Conservation (phyloP, 139 green algal genomes). For the Chlamydomonas schloesseri region DNA sequence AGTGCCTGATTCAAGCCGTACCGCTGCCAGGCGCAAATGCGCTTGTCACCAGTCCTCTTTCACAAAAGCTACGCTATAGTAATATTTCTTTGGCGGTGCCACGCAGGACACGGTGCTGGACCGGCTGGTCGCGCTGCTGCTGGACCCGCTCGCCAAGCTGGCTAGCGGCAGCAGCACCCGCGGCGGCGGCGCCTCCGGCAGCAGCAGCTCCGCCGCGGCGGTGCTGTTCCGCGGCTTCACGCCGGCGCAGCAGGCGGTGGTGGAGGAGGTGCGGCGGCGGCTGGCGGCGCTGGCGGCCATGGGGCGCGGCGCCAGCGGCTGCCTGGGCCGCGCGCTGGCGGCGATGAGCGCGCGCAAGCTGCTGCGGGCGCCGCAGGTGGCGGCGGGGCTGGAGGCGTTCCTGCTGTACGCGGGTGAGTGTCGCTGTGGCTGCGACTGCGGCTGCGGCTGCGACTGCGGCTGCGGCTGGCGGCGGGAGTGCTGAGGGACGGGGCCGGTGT, state of each 20-base stretch:
- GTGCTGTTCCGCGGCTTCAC: slow-evolving; percentile 6
- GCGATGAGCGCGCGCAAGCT: slow-evolving; percentile 47
- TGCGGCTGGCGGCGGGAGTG: too few relatives aligned
- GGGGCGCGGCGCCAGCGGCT: slow-evolving; percentile 54
- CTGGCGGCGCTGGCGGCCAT: slow-evolving; percentile 63
- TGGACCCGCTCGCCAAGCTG: slow-evolving; percentile 47
- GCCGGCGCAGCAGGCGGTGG: slow-evolving; percentile 25
- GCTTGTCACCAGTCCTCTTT: too few relatives aligned
- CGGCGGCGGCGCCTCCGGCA: background rate
- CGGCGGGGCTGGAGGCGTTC: slow-evolving; percentile 59
- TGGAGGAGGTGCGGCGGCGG: slow-evolving; percentile 54
- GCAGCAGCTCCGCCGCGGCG: background rate
- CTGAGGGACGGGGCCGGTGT: too few relatives aligned
- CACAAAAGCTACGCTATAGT: too few relatives aligned
- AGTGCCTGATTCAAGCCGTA: too few relatives aligned
- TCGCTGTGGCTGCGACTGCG: too few relatives aligned
- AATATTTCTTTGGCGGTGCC: too few relatives aligned
- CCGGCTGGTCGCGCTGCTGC: slow-evolving; percentile 56
- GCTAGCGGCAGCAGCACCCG: background rate
- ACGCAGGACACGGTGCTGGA: slow-evolving; percentile 70
- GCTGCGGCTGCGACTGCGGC: too few relatives aligned
- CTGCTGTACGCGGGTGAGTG: slow-evolving; percentile 35
- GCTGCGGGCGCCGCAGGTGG: slow-evolving; percentile 44
- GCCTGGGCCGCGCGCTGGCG: slow-evolving; percentile 49
- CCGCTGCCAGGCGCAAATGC: too few relatives aligned